Evolutionary conservation across 2,329 filamentous ascomycete genomes (phyloP), one percentile per base, ranked within the genome.

Genomic region (Aspergillus amoenus): DNA sequence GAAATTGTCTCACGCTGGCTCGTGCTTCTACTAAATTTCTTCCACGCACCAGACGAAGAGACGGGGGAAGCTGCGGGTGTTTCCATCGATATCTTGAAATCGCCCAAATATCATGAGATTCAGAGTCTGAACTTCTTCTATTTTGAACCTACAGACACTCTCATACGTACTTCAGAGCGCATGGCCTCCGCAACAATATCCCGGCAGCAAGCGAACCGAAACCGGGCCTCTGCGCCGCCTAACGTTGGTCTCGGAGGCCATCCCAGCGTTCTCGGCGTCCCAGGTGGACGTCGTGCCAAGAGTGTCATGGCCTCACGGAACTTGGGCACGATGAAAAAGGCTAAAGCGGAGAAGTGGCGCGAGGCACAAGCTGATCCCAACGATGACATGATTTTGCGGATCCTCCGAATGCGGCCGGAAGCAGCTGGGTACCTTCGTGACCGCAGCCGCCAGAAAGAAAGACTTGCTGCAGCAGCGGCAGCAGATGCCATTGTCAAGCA

Each of bases 61-160:
- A 88, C 78, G 67, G 86, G 93, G 55, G 90, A 93, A 73, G 90
- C 90, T 22, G 84, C 94, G 59, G 94, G 94, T 63, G 91, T 99
- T 3, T 90, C 93, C 0, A 85, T 91, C 44, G 93, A 97, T 73
- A 88, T 97, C 32, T 84, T 99, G 70, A 96, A 96, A 76, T 96
- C 91, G 64, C 91, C 93, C 70, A 99, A 99, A 82, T 99, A 96
- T 81, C 93, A 97, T 79, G 94, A 99, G 74, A 85, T 99, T 53
- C 91, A 94, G 64, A 93, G 91, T 61, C 84, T 99, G 61, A 96
- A 96, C 79, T 99, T 97, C 82, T 99, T 97, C 81, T 99, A 99
- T 79, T 95, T 94, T 70, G 93, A 97, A 68, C 84, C 89, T 32
- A 96, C 92, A 1, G 90, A 95, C 60, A 93, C 90, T 66, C 83